Conservation (phyloP, 352 stramenopile genomes). For the Blastocystis sp. region DNA sequence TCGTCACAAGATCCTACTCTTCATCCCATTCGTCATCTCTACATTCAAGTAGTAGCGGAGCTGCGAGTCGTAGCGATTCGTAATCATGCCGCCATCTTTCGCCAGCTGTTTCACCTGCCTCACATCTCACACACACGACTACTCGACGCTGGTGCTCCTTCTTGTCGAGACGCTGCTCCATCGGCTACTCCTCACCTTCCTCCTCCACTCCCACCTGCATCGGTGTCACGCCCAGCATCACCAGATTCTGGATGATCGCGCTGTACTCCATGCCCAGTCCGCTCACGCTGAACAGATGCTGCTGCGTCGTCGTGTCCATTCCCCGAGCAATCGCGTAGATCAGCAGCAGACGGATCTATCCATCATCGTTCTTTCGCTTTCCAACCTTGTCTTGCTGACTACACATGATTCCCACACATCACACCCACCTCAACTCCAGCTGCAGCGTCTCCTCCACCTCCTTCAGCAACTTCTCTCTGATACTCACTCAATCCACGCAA, state of each 20-base stretch:
- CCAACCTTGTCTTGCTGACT: not conserved
- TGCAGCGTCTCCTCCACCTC: not conserved
- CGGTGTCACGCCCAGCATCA: not conserved
- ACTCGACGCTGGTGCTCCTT: not conserved
- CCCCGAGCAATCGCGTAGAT: conserved; percentile 8
- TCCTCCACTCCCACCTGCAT: not conserved
- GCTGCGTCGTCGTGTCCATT: not conserved
- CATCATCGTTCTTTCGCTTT: not conserved
- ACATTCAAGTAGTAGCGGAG: not conserved
- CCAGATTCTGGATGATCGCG: not conserved
- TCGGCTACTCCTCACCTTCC: not conserved
- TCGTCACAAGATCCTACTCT: not conserved
- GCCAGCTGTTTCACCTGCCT: conserved; percentile 1
- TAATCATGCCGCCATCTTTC: not conserved
- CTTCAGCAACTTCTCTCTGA: not conserved
- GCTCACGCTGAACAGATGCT: not conserved
- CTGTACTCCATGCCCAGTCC: not conserved
- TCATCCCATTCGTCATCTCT: not conserved
- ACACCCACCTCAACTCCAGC: not conserved
- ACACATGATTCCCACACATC: not conserved
- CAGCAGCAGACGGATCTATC: not conserved
- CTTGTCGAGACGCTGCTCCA: conserved; percentile 19
- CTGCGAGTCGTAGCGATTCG: not conserved
- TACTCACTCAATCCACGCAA: not conserved
- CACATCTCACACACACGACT: not conserved